Conservation (phyloP, 2,329 filamentous ascomycete genomes). For the Cercospora sesami region DNA sequence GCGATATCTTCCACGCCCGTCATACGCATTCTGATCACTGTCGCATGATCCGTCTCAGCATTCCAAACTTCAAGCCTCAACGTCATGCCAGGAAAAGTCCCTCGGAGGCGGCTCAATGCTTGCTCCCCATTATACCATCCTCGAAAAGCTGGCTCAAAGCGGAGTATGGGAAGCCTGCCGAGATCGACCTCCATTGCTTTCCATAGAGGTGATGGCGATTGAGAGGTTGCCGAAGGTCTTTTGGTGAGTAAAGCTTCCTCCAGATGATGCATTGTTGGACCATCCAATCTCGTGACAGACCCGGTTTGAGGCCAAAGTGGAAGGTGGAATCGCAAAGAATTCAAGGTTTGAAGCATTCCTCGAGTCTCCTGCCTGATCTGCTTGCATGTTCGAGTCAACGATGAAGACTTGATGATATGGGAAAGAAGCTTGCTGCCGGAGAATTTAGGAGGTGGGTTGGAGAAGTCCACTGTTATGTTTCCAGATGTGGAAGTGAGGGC, state of each 20-base stretch:
- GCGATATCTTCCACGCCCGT: neutral
- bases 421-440: neutral
- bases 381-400: constrained; percentile 2
- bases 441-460: neutral
- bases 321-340: neutral
- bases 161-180: neutral
- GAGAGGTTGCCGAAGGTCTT: too few relatives aligned
- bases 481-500: neutral
- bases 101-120: neutral
- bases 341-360: neutral
- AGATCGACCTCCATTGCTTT: constrained; percentile 1
- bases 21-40: neutral
- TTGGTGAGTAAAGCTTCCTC: neutral
- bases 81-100: neutral
- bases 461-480: constrained; percentile 3
- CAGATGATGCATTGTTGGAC: neutral
- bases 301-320: neutral
- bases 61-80: constrained; percentile 4
- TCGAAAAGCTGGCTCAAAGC: constrained; percentile 3
- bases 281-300: neutral
- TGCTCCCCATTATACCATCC: constrained; percentile 9
- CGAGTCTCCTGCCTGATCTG: neutral
- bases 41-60: neutral
- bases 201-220: neutral
- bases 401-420: neutral